Conservation (phyloP, 2,329 filamentous ascomycete species). For the Aureobasidium lini region DNA sequence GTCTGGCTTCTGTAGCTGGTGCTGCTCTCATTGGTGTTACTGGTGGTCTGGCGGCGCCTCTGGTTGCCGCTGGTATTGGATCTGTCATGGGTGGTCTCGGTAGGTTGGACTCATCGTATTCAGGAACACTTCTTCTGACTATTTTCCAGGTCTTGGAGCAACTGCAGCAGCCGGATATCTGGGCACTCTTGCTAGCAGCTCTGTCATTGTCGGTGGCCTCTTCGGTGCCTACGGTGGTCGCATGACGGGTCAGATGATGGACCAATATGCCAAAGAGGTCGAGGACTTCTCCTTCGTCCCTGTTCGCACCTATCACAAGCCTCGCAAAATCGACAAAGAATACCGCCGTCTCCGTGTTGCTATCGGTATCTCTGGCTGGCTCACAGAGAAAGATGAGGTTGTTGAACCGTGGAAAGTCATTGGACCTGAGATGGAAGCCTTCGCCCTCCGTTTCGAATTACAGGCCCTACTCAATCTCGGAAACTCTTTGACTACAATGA, state of each 20-base stretch:
- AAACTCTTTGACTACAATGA: conserved; percentile 65
- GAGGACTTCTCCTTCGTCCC: conserved; percentile 84
- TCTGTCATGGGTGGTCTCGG: conserved; percentile 63
- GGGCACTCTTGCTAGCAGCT: conserved; percentile 71
- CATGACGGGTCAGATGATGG: conserved; percentile 80
- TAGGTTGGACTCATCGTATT: background rate
- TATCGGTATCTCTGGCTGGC: conserved; percentile 76
- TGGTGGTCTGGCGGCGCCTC: conserved; percentile 66
- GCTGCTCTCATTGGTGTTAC: conserved; percentile 81
- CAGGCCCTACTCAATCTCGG: conserved; percentile 71
- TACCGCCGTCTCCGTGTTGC: conserved; percentile 60
- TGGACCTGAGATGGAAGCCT: conserved; percentile 65
- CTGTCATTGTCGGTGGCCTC: conserved; percentile 70
- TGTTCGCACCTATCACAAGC: conserved; percentile 53
- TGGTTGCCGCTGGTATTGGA: conserved; percentile 73
- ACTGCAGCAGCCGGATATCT: conserved; percentile 71
- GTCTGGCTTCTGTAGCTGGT: conserved; percentile 78
- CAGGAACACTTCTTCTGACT: background rate
- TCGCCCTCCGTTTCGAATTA: conserved; percentile 77
- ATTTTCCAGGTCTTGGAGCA: conserved; percentile 53
- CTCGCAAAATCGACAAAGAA: conserved; percentile 43
- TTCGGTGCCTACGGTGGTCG: conserved; percentile 87
- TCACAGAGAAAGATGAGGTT: conserved; percentile 65
- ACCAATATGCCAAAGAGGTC: conserved; percentile 77
- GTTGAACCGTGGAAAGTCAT: conserved; percentile 70